Evolutionary conservation across 305 asterid genomes (phyloP), one percentile per base, ranked within the genome.

Genomic region (Coffea humblotiana): DNA sequence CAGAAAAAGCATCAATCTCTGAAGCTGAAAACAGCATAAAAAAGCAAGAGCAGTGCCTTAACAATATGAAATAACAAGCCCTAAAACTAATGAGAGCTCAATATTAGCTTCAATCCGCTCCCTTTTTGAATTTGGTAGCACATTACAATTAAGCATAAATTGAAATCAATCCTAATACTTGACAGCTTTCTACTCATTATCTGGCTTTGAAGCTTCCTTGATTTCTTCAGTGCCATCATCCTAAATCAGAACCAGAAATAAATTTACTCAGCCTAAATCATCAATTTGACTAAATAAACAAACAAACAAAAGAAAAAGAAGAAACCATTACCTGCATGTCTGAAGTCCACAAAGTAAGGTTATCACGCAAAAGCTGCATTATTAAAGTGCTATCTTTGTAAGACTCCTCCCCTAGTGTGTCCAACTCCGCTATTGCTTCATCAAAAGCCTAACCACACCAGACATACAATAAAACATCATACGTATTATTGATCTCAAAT

Each of bases 151-250:
- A 64, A 2, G 63, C 63, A 76, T 63, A 25, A 64, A 51, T 47
- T 47, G 63, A 51, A 32, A 43, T 56, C 76, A 74, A 83, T 66
- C 66, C 77, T 72, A 74, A 79, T 70, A 54, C 77, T 73, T 47
- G 77, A 77, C 73, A 54, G 29, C 64, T 58, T 63, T 77, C 88
- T 88, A 76, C 88, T 91, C 90, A 56, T 88, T 87, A 66, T 89
- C 92, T 14, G 91, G 88, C 88, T 91, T 89, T 8, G 89, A 85
- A 66, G 95, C 93, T 81, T 89, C 95, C 88, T 90, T 90, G 82
- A 85, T 86, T 81, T 91, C 93, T 70, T 91, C 95, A 58, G 86
- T 56, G 45, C 71, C 83, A 75, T 90, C 93, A 78, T 91, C 96
- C 93, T 91, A 83, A 45, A 83, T 45, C 58, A 78, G 10, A 58